Evolutionary conservation across 1,139 yeast species (phyloP), one percentile per base, ranked within the genome.

Genomic region (Candida buenavistaensis): DNA sequence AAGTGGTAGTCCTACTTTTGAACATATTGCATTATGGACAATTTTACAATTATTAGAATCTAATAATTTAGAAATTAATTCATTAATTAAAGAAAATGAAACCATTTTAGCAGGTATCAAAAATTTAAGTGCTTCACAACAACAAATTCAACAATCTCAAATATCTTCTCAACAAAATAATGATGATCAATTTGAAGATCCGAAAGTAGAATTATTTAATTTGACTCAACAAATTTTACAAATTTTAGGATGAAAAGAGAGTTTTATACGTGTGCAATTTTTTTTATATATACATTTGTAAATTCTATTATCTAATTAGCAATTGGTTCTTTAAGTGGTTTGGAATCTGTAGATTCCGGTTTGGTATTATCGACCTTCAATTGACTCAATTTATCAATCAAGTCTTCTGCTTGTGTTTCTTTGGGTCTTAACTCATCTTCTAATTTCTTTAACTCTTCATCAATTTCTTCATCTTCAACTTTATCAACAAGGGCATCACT

Each of bases 1-100:
- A 45, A 80, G 90, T 52, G 85, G 84, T 28, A 92, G 90, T 58
- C 86, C 95, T n/a, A 92, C 97, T 0, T 94, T 92, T 62, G 97
- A 92, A 63, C 98, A 92, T 58, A 92, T 92, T 62, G 97, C 98
- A 1, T 77, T 90, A 43, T 92, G 99, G 99, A 90, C 97, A 34
- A 85, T 90, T 47, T 72, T 90, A 50, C 98, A 92, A 64, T 74
- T 92, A 45, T 73, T 94, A 45, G 99, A 92, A 63, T 82, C 95
- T 38, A 88, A 85, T 52, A 87, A 89, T 54, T 63, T 65, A 33
- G 84, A 84, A 40, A 78, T 92, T 36, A 77, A 78, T 42, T 66
- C 74, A 7, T 68, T 78, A 50, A 79, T 84, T 31, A 82, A 82
- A 53, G 78, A 68, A 37, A 78, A 80, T 52, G 74, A 68, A 43